Evolutionary conservation across 192 early-diverging fungal species (phyloP), one percentile per base, ranked within the genome.

Genomic region (Geosiphon pyriformis): DNA sequence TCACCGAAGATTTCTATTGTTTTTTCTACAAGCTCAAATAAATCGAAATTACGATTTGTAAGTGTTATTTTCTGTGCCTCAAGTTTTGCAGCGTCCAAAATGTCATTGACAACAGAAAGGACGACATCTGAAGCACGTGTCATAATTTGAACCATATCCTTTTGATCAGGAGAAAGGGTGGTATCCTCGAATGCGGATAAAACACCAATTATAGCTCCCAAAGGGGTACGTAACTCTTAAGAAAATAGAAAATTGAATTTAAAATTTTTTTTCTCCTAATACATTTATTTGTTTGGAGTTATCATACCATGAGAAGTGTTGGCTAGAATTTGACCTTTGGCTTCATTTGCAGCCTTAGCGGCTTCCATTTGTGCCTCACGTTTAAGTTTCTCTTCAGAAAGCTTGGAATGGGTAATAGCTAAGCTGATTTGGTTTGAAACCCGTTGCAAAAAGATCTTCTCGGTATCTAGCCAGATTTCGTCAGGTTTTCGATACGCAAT

Each of bases 71-170:
- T 71, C 62, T 71, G 70, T 20, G 76, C 72, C 34, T 74, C 76
- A 33, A 77, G 26, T 37, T 72, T 77, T 34, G 72, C 76, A 18
- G 76, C 71, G 32, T 77, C 72, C 10, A 77, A 33, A 3, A 77
- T 54, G 25, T 77, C 76, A 47, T 77, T 77, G 37, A 77, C 69
- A 2, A 77, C 70, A 29, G 68, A 68, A 57, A 77, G 34, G 1
- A 73, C 72, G 4, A 77, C 70, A 48, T 77, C 72, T 31, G 72
- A 72, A 2, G 76, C 71, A 56, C 73, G 73, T 33, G 70, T 68
- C 72, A 77, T 77, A 35, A 74, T 74, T 54, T 77, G 61, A 54
- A 77, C 61, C 76, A 77, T 77, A 27, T 77, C 76, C 11, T 59
- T 65, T 50, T 77, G 76, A 46, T 77, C 76, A 22, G 61, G 59